Base-by-base conservation (phyloP, 2,329 filamentous ascomycete genomes). In the Colletotrichum abscissum region DNA sequence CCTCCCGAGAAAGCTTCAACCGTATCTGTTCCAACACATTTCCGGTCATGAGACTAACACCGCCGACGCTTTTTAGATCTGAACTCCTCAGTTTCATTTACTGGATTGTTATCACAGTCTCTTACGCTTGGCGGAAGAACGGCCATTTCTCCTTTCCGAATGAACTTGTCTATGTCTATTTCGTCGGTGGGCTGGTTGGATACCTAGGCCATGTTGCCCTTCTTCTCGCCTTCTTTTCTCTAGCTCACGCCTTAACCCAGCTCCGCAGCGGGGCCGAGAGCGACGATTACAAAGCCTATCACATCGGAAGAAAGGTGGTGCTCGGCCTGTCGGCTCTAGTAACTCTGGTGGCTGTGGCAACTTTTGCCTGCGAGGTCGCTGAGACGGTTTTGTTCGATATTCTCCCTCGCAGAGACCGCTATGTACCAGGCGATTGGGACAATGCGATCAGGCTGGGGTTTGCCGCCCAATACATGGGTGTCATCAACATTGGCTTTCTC, bases 221-320 rank as follows among this genome's bases (percentile, higher is more conserved):
- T 2, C 54, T 59, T 12, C 67, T 66, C 22, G 67, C 67, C 11
- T 33, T 66, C 11, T 70, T 70, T 30, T 70, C 58, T 19, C 52
- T 70, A 14, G 54, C 67, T 19, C 67, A 70, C 1, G 67, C 62
- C 24, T 33, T 70, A 28, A 70, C 55, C 0, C 67, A 59, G 19
- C 62, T 70, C 22, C 67, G 55, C 3, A 42, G 5, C 11, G 52
- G 54, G 30, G 19, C 30, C 35, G 65, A 5, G 38, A 49, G 5
- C 19, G 42, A 49, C 4, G 62, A 59, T 24, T 59, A 30, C 0
- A 54, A 22, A 22, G 42, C 54, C 38, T 70, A 54, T 3, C 54
- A 12, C 38, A 59, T 30, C 8, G 67, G 67, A 3, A 54, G 55
- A 3, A 42, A 26, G 2, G 35, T 54, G 7, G 62, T 33, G 12